Evolutionary conservation across 2,329 filamentous ascomycete species (phyloP).

Genomic region (Colletotrichum shisoi): DNA sequence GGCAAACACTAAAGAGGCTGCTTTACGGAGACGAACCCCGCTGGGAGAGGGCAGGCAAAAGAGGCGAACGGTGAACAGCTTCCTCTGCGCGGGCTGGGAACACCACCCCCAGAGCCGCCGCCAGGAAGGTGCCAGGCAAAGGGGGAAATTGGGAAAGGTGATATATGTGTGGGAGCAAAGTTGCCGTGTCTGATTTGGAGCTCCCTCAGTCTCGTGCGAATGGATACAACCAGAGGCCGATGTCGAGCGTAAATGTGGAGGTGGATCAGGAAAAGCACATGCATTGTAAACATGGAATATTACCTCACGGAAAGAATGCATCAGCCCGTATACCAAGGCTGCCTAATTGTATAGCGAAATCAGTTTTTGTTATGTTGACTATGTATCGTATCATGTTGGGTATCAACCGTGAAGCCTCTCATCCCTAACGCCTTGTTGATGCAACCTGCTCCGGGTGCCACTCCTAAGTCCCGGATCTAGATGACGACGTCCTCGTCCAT

Average conservation of each 20-base stretch:
- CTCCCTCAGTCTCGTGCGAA: not conserved
- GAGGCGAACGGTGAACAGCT: not conserved
- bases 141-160: not conserved
- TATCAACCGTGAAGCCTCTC: constrained; percentile 24
- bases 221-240: not conserved
- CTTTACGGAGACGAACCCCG: not conserved
- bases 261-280: constrained; percentile 11
- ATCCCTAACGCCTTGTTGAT: constrained; percentile 20
- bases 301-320: constrained; percentile 1
- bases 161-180: not conserved
- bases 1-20: constrained; percentile 41
- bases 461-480: not conserved
- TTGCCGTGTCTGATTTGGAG: not conserved
- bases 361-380: no score
- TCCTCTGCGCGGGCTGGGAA: not conserved
- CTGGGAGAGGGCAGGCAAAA: not conserved
- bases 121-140: not conserved
- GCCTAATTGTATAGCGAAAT: constrained; percentile 20
- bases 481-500: not conserved
- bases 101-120: not conserved
- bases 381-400: constrained; percentile 17
- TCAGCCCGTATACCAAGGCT: constrained; percentile 9
- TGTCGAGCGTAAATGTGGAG: constrained; percentile 4
- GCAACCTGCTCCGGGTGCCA: not conserved
- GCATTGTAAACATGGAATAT: constrained; percentile 21